Percentiles rank a stretch among this genome's conserved stretches.
Evolutionary conservation across 129 eudicot genomes (phyloP).

Genomic region (Helianthus tuberosus): DNA sequence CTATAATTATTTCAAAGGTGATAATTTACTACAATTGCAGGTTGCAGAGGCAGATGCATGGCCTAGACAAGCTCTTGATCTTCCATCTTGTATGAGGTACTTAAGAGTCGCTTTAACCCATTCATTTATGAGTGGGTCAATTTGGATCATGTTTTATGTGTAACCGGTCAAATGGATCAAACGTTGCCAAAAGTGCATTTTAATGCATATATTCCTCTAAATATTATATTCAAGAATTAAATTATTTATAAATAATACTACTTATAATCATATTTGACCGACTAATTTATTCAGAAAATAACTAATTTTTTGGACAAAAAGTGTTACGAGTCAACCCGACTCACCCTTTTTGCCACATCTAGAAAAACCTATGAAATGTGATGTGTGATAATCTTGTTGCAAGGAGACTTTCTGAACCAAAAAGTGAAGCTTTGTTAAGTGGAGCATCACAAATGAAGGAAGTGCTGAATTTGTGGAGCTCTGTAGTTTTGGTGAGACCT

Average conservation of each 20-base stretch:
- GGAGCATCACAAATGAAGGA: conserved; percentile 58
- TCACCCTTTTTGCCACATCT: too few relatives aligned
- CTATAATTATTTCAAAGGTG: not conserved
- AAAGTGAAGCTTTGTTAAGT: conserved; percentile 32
- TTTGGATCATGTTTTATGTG: not conserved
- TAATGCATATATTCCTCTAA: too few relatives aligned
- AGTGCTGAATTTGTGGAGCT: conserved; percentile 61
- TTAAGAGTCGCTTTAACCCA: not conserved
- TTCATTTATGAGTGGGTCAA: not conserved
- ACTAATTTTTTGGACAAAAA: too few relatives aligned
- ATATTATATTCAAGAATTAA: too few relatives aligned
- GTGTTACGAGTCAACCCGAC: too few relatives aligned
- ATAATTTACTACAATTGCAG: conserved; percentile 32
- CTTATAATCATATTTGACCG: too few relatives aligned
- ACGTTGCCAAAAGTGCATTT: too few relatives aligned
- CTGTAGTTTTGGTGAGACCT: conserved; percentile 56
- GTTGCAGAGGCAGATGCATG: conserved; percentile 34
- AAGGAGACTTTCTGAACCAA: conserved; percentile 46
- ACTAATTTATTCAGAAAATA: too few relatives aligned
- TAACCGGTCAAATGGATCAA: not conserved
- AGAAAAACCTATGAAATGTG: not conserved
- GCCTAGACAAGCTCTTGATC: conserved; percentile 55
- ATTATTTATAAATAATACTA: too few relatives aligned
- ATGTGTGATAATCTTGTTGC: conserved; percentile 11
- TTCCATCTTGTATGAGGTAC: conserved; percentile 66